Conservation (phyloP, 1,139 yeast species). For the Candida sanyaensis region DNA sequence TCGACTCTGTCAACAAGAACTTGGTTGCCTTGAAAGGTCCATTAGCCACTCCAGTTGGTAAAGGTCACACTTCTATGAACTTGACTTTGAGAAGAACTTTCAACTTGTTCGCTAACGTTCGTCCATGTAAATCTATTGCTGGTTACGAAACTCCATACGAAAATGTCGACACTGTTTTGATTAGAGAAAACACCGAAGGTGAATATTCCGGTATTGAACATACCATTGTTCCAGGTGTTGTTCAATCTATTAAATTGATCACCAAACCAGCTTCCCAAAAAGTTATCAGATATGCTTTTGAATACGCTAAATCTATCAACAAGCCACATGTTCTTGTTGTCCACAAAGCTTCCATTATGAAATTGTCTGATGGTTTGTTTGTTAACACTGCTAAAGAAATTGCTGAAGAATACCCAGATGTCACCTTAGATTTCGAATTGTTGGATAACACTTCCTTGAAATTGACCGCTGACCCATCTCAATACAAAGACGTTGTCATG, state of each 20-base stretch:
- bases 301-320: slow-evolving; percentile 87
- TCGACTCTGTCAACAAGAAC: slow-evolving; percentile 88
- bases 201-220: slow-evolving; percentile 99
- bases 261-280: slow-evolving; percentile 96
- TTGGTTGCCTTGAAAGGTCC: slow-evolving; percentile 97
- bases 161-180: slow-evolving; percentile 90
- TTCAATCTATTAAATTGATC: slow-evolving; percentile 95
- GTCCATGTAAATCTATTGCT: slow-evolving; percentile 92
- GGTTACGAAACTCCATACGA: slow-evolving; percentile 96
- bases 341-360: slow-evolving; percentile 98
- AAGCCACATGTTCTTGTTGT: slow-evolving; percentile 92
- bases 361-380: slow-evolving; percentile 96
- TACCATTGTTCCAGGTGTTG: slow-evolving; percentile 97
- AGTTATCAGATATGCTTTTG: slow-evolving; percentile 94
- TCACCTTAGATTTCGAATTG: slow-evolving; percentile 79
- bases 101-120: slow-evolving; percentile 92
- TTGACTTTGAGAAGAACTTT: slow-evolving; percentile 96
- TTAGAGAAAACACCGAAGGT: slow-evolving; percentile 99
- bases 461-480: slow-evolving; percentile 85
- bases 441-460: slow-evolving; percentile 94
- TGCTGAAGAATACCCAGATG: slow-evolving; percentile 89
- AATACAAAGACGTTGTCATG: slow-evolving; percentile 82
- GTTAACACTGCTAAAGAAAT: slow-evolving; percentile 89
- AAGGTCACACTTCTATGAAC: slow-evolving; percentile 97
- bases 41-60: slow-evolving; percentile 96